Percentiles rank a stretch among this genome's conserved stretches.
These are phyloP conservation scores for Cladorrhinum sp. DNA, from an alignment of 2,329 filamentous ascomycete genomes.

Conservation along the genomic window DNA sequence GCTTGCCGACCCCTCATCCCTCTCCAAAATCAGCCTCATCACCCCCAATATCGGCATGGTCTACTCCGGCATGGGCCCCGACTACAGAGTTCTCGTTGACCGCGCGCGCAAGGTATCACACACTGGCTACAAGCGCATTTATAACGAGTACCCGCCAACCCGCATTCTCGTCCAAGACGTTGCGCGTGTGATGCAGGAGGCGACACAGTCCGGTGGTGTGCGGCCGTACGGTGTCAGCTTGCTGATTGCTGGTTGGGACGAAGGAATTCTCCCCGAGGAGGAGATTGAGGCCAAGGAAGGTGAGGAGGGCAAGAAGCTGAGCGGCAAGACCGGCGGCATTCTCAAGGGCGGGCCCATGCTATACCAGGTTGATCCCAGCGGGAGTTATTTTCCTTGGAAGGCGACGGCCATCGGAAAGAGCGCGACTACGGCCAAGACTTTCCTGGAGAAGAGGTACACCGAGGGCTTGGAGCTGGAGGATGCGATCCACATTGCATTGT, in stretches of 20 bases:
- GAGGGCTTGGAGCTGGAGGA: conserved; percentile 96
- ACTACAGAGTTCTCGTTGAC: conserved; percentile 96
- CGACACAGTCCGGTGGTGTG: conserved; percentile 96
- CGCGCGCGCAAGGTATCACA: conserved; percentile 97
- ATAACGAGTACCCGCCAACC: conserved; percentile 99
- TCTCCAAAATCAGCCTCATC: conserved; percentile 96
- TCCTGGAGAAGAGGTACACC: conserved; percentile 98
- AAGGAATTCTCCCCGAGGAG: conserved; percentile 85
- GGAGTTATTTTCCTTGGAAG: conserved; percentile 99
- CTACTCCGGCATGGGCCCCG: conserved; percentile 97
- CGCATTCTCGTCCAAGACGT: conserved; percentile 99
- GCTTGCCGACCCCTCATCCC: conserved; percentile 89
- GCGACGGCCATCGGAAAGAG: conserved; percentile 98
- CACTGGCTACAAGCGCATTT: conserved; percentile 98
- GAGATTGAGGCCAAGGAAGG: conserved; percentile 58
- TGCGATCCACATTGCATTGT: conserved; percentile 93
- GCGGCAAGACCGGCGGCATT: conserved; percentile 90
- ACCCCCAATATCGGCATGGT: conserved; percentile 99
- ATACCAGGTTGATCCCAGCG: conserved; percentile 98
- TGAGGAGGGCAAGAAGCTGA: conserved; percentile 68
- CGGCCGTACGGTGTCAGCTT: conserved; percentile 94
- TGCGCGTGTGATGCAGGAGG: conserved; percentile 96
- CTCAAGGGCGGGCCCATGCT: conserved; percentile 94
- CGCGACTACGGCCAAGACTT: conserved; percentile 96
- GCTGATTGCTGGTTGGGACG: conserved; percentile 95